Percentiles rank a stretch among this genome's conserved stretches.
Evolutionary conservation across 192 early-diverging fungal species (phyloP).

Genomic region (Paraglomus occultum): DNA sequence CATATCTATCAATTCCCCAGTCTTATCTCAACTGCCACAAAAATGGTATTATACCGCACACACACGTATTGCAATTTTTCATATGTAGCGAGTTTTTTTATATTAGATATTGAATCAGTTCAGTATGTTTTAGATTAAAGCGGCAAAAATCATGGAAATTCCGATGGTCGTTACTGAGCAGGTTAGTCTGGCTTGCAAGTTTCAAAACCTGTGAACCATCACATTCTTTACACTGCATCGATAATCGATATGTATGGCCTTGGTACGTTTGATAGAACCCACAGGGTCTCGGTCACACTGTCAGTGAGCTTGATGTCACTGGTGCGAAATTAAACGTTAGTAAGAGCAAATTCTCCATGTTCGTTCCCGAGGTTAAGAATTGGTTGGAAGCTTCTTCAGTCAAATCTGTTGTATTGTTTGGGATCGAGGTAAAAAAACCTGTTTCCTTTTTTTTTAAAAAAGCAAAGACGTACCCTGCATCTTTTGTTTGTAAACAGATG

Average conservation of each 20-base stretch:
- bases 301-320: conserved; percentile 69
- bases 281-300: conserved; percentile 75
- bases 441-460: neutral
- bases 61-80: too few relatives aligned
- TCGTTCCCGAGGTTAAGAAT: conserved; percentile 55
- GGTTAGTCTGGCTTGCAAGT: conserved; percentile 29
- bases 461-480: neutral
- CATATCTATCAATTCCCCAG: conserved; percentile 81
- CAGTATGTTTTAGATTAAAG: conserved; percentile 52
- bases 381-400: conserved; percentile 49
- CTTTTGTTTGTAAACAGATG: neutral
- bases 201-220: neutral
- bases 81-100: too few relatives aligned
- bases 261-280: conserved; percentile 40
- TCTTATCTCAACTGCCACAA: conserved; percentile 78
- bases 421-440: conserved; percentile 80
- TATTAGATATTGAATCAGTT: neutral
- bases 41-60: conserved; percentile 63
- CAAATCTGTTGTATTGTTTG: conserved; percentile 80
- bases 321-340: conserved; percentile 54
- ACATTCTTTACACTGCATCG: neutral
- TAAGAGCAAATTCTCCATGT: conserved; percentile 94
- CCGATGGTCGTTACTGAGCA: conserved; percentile 94
- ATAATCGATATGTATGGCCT: too few relatives aligned
- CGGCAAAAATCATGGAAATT: conserved; percentile 69